phyloP scores from a whole-genome alignment of 768 basidiomycete species.

The Gymnopilus junonius region DNA sequence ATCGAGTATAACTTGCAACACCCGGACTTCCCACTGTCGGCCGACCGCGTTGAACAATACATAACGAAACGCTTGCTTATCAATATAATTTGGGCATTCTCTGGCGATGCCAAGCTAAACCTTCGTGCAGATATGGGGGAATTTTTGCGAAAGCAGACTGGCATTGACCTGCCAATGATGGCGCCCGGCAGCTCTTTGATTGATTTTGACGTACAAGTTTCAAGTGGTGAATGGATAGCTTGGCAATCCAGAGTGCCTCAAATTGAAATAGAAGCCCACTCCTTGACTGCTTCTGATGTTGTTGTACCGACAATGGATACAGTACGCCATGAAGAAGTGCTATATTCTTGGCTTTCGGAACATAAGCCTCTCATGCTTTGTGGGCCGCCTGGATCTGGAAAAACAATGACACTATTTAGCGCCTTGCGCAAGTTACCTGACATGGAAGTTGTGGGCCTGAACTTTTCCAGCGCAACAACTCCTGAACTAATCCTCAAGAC shows the following conservation, averaged over 20 bases:
- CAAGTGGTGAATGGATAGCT: slow-evolving; percentile 83
- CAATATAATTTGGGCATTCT: slow-evolving; percentile 97
- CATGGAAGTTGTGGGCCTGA: slow-evolving; percentile 98
- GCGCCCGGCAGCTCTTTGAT: slow-evolving; percentile 81
- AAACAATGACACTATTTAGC: slow-evolving; percentile 99
- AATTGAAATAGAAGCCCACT: slow-evolving; percentile 96
- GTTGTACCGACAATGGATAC: slow-evolving; percentile 99
- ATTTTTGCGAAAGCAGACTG: slow-evolving; percentile 82
- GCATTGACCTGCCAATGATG: slow-evolving; percentile 86
- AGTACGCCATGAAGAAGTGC: slow-evolving; percentile 95
- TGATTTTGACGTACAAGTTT: slow-evolving; percentile 92
- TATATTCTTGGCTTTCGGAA: slow-evolving; percentile 98
- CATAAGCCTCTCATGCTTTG: slow-evolving; percentile 98
- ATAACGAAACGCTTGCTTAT: slow-evolving; percentile 88
- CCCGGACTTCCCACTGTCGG: slow-evolving; percentile 87
- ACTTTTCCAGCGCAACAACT: slow-evolving; percentile 98
- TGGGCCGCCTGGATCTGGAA: slow-evolving; percentile 99
- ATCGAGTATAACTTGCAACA: slow-evolving; percentile 96
- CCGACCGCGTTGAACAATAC: slow-evolving; percentile 89
- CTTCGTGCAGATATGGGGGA: slow-evolving; percentile 89
- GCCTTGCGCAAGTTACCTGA: slow-evolving; percentile 96
- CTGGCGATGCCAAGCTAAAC: slow-evolving; percentile 93
- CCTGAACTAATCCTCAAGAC: slow-evolving; percentile 99
- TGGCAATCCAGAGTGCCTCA: slow-evolving; percentile 94
- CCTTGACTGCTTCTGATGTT: slow-evolving; percentile 93